Evolutionary conservation across 2,329 filamentous ascomycete species (phyloP).

Genomic region (Dactylonectria estremocensis): DNA sequence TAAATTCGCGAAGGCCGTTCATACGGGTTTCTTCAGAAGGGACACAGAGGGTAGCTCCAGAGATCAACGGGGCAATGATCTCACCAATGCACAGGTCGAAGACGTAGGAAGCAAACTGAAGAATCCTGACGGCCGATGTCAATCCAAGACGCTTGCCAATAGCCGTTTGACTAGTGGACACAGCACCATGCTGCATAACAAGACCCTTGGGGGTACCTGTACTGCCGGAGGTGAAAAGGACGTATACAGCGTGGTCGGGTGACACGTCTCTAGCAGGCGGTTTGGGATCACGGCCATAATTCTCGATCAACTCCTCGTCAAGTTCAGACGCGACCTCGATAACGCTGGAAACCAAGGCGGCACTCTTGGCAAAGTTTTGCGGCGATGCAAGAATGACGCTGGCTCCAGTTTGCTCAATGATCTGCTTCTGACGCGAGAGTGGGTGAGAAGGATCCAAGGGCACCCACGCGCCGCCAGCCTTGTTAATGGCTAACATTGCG

Average conservation of each 20-base stretch:
- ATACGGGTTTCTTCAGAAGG: constrained; percentile 12
- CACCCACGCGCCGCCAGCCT: constrained; percentile 50
- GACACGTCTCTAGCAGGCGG: not conserved
- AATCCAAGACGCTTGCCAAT: constrained; percentile 6
- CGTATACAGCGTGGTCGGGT: constrained; percentile 8
- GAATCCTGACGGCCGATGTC: constrained; percentile 1
- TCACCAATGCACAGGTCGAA: constrained; percentile 21
- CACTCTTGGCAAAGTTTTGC: not conserved
- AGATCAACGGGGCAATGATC: constrained; percentile 6
- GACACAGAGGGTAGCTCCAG: constrained; percentile 13
- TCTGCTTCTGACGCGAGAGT: constrained; percentile 34
- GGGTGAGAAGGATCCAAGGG: constrained; percentile 57
- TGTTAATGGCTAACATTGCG: constrained; percentile 52
- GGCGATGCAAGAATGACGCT: not conserved
- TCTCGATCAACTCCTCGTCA: not conserved
- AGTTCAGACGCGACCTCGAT: not conserved
- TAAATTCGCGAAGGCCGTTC: constrained; percentile 11
- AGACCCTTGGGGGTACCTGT: constrained; percentile 30
- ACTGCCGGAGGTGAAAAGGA: constrained; percentile 22
- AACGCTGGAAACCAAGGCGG: not conserved
- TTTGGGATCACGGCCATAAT: not conserved
- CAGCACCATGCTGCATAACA: constrained; percentile 17
- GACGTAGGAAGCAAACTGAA: constrained; percentile 17
- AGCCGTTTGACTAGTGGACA: constrained; percentile 16
- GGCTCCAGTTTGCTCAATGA: not conserved